Base-by-base conservation (phyloP, 2,329 filamentous ascomycete species). In the Plenodomus tracheiphilus region DNA sequence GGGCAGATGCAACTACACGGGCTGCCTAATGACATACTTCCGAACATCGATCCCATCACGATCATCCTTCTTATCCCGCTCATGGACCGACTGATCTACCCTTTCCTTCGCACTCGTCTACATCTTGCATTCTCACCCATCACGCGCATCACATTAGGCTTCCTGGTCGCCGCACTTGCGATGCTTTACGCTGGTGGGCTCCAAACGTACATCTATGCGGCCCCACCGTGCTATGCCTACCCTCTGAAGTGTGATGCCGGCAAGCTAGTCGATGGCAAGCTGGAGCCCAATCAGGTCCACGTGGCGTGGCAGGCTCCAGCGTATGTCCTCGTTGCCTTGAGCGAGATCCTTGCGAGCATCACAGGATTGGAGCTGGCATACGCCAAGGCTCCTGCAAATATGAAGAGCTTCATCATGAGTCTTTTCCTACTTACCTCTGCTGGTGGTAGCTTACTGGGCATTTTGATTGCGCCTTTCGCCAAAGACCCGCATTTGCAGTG, bases 401-500 rank as follows among this genome's bases (percentile, higher is more conserved):
- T 79, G 76, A 78, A 77, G 61, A 74, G 70, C 5, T 77, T 79
- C 51, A 74, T 79, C 48, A 77, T 77, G 71, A 68, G 78, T 77
- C 63, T 86, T n/a, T 85, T 82, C 60, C 75, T 85, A 47, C 76
- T 86, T 53, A 85, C 82, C 34, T 81, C 75, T 39, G 84, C 83
- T 2, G 76, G 83, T 38, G 82, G 81, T 2, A 78, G 82, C 2
- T 81, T 81, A 25, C 71, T 90, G 18, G 83, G 81, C 2, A 81
- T 85, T 58, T 80, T 85, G 2, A 73, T 89, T 11, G 79, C 83
- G 1, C 83, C 85, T 0, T 72, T 78, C 4, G 81, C 83, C 6
- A 79, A 79, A 47, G 83, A 90, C 64, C 87, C 86, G 18, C 77
- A 83, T 56, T 79, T 88, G 59, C 63, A 85, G 48, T 88, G 84